These are phyloP conservation scores for Starmerella davenportii DNA, from an alignment of 805 yeast species.

Conservation along the genomic window DNA sequence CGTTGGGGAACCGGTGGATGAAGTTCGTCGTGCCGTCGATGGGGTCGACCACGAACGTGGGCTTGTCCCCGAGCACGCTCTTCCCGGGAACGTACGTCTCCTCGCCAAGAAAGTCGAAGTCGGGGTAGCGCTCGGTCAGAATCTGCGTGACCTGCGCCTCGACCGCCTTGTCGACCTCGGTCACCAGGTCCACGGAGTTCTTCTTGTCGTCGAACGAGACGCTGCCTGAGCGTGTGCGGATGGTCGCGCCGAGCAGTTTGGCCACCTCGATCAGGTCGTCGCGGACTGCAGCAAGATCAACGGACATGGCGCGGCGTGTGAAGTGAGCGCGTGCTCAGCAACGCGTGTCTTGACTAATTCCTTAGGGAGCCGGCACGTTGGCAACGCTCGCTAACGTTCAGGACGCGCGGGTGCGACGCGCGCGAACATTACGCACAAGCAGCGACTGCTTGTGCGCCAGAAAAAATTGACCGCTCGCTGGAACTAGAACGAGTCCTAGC, in stretches of 20 bases:
- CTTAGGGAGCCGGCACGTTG: too few species aligned
- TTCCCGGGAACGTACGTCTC: constrained; percentile 37
- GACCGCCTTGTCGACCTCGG: constrained; percentile 41
- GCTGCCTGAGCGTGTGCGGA: constrained; percentile 33
- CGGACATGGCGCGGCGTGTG: constrained; percentile 10
- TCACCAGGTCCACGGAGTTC: constrained; percentile 44
- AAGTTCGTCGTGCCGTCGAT: constrained; percentile 52
- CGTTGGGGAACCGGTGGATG: constrained; percentile 42
- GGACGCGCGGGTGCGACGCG: too few species aligned
- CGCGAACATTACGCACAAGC: too few species aligned
- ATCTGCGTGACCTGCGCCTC: constrained; percentile 27
- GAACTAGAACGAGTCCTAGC: too few species aligned
- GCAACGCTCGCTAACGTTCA: too few species aligned
- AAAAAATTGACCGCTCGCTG: too few species aligned
- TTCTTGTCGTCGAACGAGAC: constrained; percentile 36
- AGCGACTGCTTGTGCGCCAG: too few species aligned
- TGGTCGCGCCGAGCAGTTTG: constrained; percentile 32
- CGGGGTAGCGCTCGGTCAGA: constrained; percentile 28
- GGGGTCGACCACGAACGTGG: constrained; percentile 49
- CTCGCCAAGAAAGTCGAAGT: constrained; percentile 41
- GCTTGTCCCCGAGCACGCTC: constrained; percentile 31
- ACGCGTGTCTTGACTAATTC: too few species aligned
- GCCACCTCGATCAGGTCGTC: constrained; percentile 28
- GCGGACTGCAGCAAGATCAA: constrained; percentile 23
- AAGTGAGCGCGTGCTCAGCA: too few species aligned